Conservation (phyloP, 495 filamentous ascomycete species). For the Podospora didyma region DNA sequence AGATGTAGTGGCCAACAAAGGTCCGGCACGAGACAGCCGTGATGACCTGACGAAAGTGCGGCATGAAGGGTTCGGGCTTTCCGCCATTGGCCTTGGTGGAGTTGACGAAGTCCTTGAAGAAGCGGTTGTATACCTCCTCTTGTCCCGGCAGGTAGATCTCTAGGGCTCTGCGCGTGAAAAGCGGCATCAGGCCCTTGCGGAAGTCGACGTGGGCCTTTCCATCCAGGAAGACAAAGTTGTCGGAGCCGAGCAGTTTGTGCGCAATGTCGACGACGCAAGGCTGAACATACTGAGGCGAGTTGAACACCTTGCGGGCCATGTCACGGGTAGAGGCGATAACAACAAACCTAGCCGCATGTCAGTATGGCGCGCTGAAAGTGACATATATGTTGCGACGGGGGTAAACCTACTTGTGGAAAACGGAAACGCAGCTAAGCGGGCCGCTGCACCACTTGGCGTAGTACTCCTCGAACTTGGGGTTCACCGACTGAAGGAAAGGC, state of each 20-base stretch:
- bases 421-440: conserved; percentile 89
- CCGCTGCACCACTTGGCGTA: conserved; percentile 88
- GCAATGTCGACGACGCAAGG: conserved; percentile 96
- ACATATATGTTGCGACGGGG: neutral
- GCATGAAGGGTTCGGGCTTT: conserved; percentile 82
- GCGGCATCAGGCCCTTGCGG: conserved; percentile 89
- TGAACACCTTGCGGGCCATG: conserved; percentile 96
- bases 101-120: conserved; percentile 73
- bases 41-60: conserved; percentile 91
- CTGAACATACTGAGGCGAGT: conserved; percentile 88
- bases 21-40: conserved; percentile 92
- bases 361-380: neutral
- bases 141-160: conserved; percentile 85
- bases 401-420: conserved; percentile 90
- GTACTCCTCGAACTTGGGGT: conserved; percentile 89
- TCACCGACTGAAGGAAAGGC: conserved; percentile 86
- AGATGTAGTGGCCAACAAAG: conserved; percentile 94
- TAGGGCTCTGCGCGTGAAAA: conserved; percentile 90
- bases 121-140: conserved; percentile 85
- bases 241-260: conserved; percentile 85
- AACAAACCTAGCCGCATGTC: conserved; percentile 67
- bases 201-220: conserved; percentile 94
- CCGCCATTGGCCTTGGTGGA: conserved; percentile 65
- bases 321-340: conserved; percentile 95
- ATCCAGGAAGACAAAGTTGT: conserved; percentile 97